These are phyloP conservation scores for Teunomyces barrocoloradensis DNA, from an alignment of 805 yeast genomes.

Conservation along the genomic window DNA sequence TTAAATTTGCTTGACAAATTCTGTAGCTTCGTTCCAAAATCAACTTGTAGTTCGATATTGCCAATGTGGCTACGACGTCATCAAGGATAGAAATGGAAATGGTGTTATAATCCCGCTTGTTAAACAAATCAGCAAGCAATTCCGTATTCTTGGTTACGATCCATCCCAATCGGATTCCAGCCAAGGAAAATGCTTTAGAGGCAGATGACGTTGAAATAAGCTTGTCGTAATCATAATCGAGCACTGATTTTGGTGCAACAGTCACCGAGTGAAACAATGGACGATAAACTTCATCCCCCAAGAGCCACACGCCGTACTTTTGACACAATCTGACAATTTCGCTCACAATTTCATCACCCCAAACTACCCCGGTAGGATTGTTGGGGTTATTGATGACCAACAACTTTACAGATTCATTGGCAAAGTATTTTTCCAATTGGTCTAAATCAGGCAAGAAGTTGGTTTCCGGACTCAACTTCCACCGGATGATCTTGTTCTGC, in stretches of 20 bases:
- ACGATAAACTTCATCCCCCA: conserved; percentile 54
- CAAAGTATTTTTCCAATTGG: conserved; percentile 26
- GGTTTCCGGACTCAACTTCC: conserved; percentile 31
- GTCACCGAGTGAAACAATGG: conserved; percentile 45
- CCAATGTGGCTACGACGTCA: conserved; percentile 45
- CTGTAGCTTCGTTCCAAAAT: conserved; percentile 39
- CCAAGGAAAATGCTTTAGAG: conserved; percentile 54
- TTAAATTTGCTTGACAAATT: conserved; percentile 39
- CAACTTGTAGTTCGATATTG: conserved; percentile 29
- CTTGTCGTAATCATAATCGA: conserved; percentile 38
- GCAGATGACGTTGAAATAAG: conserved; percentile 49
- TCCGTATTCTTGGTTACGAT: conserved; percentile 34
- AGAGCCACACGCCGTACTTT: conserved; percentile 20
- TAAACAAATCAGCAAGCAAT: conserved; percentile 29
- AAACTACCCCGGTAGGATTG: conserved; percentile 40
- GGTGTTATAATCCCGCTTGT: conserved; percentile 49
- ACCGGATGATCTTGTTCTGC: conserved; percentile 27
- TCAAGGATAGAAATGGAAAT: conserved; percentile 49
- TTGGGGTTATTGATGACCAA: conserved; percentile 49
- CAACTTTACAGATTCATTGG: conserved; percentile 36
- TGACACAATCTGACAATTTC: conserved; percentile 39
- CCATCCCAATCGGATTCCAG: conserved; percentile 57
- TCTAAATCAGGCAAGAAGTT: conserved; percentile 36
- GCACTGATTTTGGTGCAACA: conserved; percentile 36
- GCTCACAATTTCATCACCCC: conserved; percentile 30